Percentiles rank a stretch among this genome's conserved stretches.
Conservation (phyloP, 768 basidiomycete species). For the Candolleomyces efflorescens region DNA sequence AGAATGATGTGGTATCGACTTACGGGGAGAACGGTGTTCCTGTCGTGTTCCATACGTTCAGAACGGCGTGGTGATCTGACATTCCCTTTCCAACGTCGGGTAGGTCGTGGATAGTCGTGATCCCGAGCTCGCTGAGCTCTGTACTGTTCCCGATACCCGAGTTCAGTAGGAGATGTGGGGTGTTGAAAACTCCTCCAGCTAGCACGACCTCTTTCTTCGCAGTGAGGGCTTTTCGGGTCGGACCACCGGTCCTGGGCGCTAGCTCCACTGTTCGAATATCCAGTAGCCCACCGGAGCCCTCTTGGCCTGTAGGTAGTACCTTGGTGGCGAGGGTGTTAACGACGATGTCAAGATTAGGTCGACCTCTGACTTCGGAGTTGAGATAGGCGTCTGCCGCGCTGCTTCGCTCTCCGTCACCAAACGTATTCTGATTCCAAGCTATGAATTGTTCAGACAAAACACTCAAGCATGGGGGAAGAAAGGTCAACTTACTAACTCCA, state of each 20-base stretch:
- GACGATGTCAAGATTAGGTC: conserved; percentile 26
- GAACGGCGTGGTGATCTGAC: conserved; percentile 12
- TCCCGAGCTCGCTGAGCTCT: conserved; percentile 10
- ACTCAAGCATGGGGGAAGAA: neutral
- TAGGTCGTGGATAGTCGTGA: conserved; percentile 12
- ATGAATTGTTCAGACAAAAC: neutral
- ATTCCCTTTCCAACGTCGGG: conserved; percentile 19
- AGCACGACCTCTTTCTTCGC: conserved; percentile 12
- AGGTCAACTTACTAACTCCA: conserved; percentile 11
- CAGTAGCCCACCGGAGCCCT: neutral
- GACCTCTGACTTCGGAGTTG: conserved; percentile 12
- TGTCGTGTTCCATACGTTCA: conserved; percentile 11
- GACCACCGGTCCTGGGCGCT: neutral
- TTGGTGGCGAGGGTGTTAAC: conserved; percentile 22
- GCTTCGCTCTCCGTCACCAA: conserved; percentile 18
- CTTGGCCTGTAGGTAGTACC: conserved; percentile 5
- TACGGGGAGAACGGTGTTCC: conserved; percentile 4
- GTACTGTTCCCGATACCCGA: conserved; percentile 18
- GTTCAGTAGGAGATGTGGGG: conserved; percentile 15
- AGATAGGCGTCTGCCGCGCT: conserved; percentile 23
- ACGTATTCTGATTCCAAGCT: conserved; percentile 19
- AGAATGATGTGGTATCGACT: too few species aligned
- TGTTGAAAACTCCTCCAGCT: conserved; percentile 7
- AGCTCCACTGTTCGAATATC: conserved; percentile 7
- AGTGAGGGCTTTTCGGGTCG: neutral